Evolutionary conservation across 306 rosid genomes (phyloP), one percentile per base, ranked within the genome.

Genomic region (Vicia sativa): DNA sequence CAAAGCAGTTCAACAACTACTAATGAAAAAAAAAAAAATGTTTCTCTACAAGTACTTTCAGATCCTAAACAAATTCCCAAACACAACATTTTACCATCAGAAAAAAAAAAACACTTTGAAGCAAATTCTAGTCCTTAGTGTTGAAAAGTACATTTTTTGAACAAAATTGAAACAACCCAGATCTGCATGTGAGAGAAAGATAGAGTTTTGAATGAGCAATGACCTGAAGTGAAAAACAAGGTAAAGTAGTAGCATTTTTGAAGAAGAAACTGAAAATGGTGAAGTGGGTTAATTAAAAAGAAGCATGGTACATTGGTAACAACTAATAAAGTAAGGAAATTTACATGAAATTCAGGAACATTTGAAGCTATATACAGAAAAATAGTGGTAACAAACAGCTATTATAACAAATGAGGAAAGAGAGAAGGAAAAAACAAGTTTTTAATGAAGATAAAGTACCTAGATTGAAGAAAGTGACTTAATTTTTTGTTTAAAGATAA

Each of bases 1-100:
- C 46, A 42, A 79, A 72, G 83, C 61, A 49, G 87, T 78, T 89
- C 73, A 76, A 81, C 84, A 68, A 83, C 84, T 67, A 65, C 60
- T 16, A 45, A 35, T 6, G 6, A 34, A n/a, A 18, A 52, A 15
- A 9, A 68, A 21, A 31, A 3, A 31, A 59, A 10, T 9, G 62
- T 58, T 54, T 12, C 23, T 71, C 60, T 21, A 35, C 55, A 35
- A 68, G 15, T 48, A 26, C 13, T 66, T 73, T 42, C 66, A 72
- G 77, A 71, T 80, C 80, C 79, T 43, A 64, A 69, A 25, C 28
- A 25, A 66, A 79, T 48, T 29, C 56, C 38, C 39, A 70, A 80
- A 62, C 76, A 68, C 26, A 44, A 67, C 13, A 67, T 75, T 62
- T 62, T 52, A 48, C 34, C 67, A 35, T 42, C 11, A 56, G 35